Evolutionary conservation across 768 basidiomycete genomes (phyloP).

Genomic region (Boletus reticuloceps): DNA sequence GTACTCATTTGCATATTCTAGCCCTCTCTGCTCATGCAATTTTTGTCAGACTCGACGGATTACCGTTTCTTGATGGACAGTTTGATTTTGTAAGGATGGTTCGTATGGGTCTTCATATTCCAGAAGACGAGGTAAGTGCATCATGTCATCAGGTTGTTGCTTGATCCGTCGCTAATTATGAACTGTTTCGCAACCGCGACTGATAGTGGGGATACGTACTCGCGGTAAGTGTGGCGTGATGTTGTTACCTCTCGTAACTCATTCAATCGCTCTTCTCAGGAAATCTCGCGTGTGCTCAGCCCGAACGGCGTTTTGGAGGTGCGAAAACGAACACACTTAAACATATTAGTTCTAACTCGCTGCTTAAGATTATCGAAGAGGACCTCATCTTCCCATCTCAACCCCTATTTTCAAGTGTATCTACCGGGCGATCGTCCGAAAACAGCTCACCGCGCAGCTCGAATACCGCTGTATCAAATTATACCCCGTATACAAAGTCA

Average conservation of each 20-base stretch:
- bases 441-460: slow-evolving; percentile 28
- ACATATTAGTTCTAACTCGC: slow-evolving; percentile 3
- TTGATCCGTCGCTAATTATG: slow-evolving; percentile 11
- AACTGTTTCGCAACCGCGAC: slow-evolving; percentile 8
- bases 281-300: slow-evolving; percentile 64
- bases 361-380: slow-evolving; percentile 65
- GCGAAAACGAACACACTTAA: slow-evolving; percentile 10
- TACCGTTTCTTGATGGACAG: slow-evolving; percentile 54
- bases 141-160: background rate
- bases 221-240: slow-evolving; percentile 42
- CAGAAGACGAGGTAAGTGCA: slow-evolving; percentile 62
- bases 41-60: slow-evolving; percentile 52
- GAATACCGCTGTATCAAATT: slow-evolving; percentile 23
- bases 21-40: slow-evolving; percentile 5
- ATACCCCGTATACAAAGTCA: slow-evolving; percentile 18
- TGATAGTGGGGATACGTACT: slow-evolving; percentile 62
- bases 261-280: slow-evolving; percentile 39
- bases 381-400: slow-evolving; percentile 66
- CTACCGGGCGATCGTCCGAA: slow-evolving; percentile 16
- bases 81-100: slow-evolving; percentile 70
- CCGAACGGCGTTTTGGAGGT: slow-evolving; percentile 67
- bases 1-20: background rate
- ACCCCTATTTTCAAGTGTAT: slow-evolving; percentile 4
- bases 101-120: slow-evolving; percentile 63
- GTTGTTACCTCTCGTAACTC: slow-evolving; percentile 13